Conservation (phyloP, 2,329 filamentous ascomycete species). For the Neonectria magnoliae region DNA sequence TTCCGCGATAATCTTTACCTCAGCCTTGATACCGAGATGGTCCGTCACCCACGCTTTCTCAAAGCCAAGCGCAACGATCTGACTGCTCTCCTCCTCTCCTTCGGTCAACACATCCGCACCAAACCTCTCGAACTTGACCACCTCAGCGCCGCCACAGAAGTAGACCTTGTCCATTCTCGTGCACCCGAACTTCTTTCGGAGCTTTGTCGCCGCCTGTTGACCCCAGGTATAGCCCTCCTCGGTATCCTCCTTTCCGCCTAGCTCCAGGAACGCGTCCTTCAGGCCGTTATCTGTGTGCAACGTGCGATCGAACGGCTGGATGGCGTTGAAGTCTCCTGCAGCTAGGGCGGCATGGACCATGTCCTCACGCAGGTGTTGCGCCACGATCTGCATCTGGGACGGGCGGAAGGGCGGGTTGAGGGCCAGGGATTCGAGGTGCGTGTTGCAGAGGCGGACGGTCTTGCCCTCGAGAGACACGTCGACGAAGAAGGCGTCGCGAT, state of each 20-base stretch:
- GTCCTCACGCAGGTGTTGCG: too few species aligned
- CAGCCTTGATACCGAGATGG: conserved; percentile 51
- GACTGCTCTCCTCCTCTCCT: conserved; percentile 43
- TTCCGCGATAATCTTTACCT: conserved; percentile 18
- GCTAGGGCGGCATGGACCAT: too few species aligned
- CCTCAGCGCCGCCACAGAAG: conserved; percentile 51
- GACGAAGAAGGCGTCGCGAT: too few species aligned
- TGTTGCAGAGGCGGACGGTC: too few species aligned
- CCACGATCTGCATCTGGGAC: too few species aligned
- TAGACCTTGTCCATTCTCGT: conserved; percentile 65
- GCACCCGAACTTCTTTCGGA: conserved; percentile 57
- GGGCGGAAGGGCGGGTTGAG: too few species aligned
- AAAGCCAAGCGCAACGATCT: conserved; percentile 43
- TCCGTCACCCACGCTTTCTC: conserved; percentile 61
- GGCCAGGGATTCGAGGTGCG: too few species aligned
- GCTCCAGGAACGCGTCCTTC: conserved; percentile 57
- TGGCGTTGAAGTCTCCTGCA: too few species aligned
- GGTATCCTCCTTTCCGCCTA: conserved; percentile 60
- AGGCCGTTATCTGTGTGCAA: too few species aligned
- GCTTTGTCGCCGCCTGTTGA: conserved; percentile 56
- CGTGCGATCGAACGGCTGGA: too few species aligned
- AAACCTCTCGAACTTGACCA: conserved; percentile 54
- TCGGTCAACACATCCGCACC: conserved; percentile 54
- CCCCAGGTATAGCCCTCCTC: conserved; percentile 67
- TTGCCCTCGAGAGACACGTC: too few species aligned